Conservation (phyloP, 176 grass and related monocot species). For the Aegilops bicornis region DNA sequence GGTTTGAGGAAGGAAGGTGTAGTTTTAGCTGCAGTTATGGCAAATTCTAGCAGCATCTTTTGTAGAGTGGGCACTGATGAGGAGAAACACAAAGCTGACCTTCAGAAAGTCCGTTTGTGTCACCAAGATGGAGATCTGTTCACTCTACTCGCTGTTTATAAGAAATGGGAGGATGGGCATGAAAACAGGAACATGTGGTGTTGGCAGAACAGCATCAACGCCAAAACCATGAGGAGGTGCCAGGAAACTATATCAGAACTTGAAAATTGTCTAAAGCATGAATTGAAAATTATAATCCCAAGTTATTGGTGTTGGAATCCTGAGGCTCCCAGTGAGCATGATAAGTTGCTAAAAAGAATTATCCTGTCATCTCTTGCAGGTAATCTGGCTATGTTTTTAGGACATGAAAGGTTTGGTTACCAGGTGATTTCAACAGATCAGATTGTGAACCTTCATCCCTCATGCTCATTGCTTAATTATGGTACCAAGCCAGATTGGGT, state of each 20-base stretch:
- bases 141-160: conserved; percentile 90
- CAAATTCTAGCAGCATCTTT: conserved; percentile 92
- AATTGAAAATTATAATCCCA: conserved; percentile 72
- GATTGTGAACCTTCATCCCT: conserved; percentile 81
- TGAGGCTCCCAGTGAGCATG: conserved; percentile 47
- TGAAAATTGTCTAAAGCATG: conserved; percentile 75
- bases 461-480: conserved; percentile 71
- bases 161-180: conserved; percentile 74
- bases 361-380: conserved; percentile 68
- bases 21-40: conserved; percentile 85
- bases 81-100: conserved; percentile 82
- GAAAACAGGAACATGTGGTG: conserved; percentile 76
- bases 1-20: conserved; percentile 81
- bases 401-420: conserved; percentile 79
- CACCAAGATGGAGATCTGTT: conserved; percentile 89
- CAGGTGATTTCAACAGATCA: conserved; percentile 75
- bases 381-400: conserved; percentile 87
- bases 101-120: conserved; percentile 79
- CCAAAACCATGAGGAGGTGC: conserved; percentile 88
- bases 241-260: conserved; percentile 74
- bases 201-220: conserved; percentile 92
- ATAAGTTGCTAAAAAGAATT: conserved; percentile 66
- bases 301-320: conserved; percentile 89
- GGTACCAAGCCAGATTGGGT: conserved; percentile 76
- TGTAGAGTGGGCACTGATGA: conserved; percentile 82